These are phyloP conservation scores for Paramecium biaurelia DNA, from an alignment of 73 alveolate species.

Conservation along the genomic window DNA sequence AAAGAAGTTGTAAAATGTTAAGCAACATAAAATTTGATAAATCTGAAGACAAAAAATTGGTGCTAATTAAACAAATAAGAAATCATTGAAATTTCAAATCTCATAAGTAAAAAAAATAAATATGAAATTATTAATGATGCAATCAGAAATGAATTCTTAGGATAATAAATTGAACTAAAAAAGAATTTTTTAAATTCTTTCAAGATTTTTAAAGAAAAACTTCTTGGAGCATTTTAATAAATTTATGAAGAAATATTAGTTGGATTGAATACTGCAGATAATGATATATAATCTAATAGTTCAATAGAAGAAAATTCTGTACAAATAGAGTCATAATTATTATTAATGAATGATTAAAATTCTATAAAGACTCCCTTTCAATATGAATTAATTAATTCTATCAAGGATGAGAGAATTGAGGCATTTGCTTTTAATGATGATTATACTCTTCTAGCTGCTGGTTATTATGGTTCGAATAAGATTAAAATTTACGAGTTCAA, in stretches of 20 bases:
- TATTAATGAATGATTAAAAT: neutral
- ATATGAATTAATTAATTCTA: neutral
- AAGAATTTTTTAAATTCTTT: neutral
- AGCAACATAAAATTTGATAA: neutral
- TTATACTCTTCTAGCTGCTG: neutral
- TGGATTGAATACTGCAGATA: neutral
- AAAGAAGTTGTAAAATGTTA: neutral
- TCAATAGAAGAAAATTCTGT: neutral
- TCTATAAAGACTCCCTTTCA: neutral
- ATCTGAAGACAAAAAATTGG: neutral
- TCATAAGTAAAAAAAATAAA: neutral
- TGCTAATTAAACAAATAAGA: neutral
- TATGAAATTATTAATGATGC: neutral
- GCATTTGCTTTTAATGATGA: neutral
- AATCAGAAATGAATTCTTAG: neutral
- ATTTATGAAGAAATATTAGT: neutral
- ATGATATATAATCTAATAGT: neutral
- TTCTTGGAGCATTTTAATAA: neutral
- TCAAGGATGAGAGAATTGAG: neutral
- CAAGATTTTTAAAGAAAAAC: neutral
- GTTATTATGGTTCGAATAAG: neutral
- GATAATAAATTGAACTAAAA: neutral
- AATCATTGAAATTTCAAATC: neutral
- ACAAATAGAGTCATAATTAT: neutral
- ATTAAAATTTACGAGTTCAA: neutral